Evolutionary conservation across 1,139 yeast species (phyloP).

Genomic region (Yamadazyma diddensiae): DNA sequence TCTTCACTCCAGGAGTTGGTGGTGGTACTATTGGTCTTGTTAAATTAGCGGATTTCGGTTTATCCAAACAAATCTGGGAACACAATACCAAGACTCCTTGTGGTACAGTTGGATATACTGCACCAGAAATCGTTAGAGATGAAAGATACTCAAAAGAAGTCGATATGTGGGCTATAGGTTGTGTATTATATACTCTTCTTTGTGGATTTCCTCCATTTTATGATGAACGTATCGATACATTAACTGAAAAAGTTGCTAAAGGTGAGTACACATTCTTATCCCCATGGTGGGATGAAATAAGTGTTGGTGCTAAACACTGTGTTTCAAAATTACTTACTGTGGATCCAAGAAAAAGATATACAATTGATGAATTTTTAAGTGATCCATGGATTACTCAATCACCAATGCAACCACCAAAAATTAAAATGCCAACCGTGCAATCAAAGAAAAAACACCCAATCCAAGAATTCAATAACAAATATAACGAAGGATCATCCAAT

Average conservation of each 20-base stretch:
- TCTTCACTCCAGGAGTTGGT: conserved; percentile 44
- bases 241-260: conserved; percentile 56
- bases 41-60: conserved; percentile 57
- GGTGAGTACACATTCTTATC: conserved; percentile 56
- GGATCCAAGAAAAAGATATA: conserved; percentile 73
- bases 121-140: conserved; percentile 60
- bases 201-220: conserved; percentile 66
- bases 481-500: conserved; percentile 11
- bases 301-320: conserved; percentile 56
- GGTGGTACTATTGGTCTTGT: conserved; percentile 54
- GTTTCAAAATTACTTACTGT: conserved; percentile 77
- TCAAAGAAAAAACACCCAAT: conserved; percentile 23
- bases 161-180: conserved; percentile 65
- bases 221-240: conserved; percentile 53
- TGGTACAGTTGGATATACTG: conserved; percentile 63
- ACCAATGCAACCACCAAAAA: conserved; percentile 10
- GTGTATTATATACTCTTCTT: conserved; percentile 56
- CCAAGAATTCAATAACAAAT: conserved; percentile 19
- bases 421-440: conserved; percentile 4
- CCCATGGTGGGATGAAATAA: conserved; percentile 67
- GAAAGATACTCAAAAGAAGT: conserved; percentile 59
- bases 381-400: conserved; percentile 74
- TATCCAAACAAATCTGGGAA: conserved; percentile 56
- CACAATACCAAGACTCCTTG: conserved; percentile 61
- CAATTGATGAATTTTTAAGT: conserved; percentile 69